Conservation (phyloP, 2,329 filamentous ascomycete genomes). For the Aspergillus sp. region DNA sequence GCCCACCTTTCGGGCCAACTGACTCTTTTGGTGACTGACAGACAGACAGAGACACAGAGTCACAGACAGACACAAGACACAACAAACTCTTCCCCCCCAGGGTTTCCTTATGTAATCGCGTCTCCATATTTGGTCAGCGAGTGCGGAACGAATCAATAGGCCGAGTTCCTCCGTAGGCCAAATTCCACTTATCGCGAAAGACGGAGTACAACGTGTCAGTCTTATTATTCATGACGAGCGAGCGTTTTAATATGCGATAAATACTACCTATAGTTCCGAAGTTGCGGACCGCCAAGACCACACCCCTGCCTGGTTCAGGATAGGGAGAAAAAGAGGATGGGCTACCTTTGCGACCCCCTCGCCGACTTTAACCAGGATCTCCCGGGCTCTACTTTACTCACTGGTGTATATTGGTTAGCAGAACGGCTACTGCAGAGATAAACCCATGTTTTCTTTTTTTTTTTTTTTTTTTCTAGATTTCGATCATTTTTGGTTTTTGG, state of each 20-base stretch:
- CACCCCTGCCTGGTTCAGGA: not conserved
- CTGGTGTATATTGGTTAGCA: not conserved
- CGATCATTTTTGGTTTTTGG: not conserved
- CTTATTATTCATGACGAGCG: constrained; percentile 2
- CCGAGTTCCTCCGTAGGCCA: not conserved
- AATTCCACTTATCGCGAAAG: not conserved
- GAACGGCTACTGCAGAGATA: not conserved
- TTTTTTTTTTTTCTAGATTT: not conserved
- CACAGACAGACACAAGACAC: not conserved
- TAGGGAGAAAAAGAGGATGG: not conserved
- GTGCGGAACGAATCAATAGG: not conserved
- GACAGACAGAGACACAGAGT: not conserved
- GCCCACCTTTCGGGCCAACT: no score
- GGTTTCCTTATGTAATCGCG: not conserved
- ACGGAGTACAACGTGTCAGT: constrained; percentile 2
- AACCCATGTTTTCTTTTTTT: not conserved
- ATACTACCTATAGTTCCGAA: not conserved
- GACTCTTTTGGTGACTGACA: not conserved
- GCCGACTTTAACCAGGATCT: not conserved
- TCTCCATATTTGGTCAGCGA: constrained; percentile 1
- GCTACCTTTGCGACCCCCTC: no score
- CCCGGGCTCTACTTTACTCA: no score
- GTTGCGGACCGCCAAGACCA: not conserved
- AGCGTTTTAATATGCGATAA: constrained; percentile 1
- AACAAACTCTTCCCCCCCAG: not conserved